Base-by-base conservation (phyloP, 1,284 basidiomycete species). In the Trichosporon coremiiforme region DNA sequence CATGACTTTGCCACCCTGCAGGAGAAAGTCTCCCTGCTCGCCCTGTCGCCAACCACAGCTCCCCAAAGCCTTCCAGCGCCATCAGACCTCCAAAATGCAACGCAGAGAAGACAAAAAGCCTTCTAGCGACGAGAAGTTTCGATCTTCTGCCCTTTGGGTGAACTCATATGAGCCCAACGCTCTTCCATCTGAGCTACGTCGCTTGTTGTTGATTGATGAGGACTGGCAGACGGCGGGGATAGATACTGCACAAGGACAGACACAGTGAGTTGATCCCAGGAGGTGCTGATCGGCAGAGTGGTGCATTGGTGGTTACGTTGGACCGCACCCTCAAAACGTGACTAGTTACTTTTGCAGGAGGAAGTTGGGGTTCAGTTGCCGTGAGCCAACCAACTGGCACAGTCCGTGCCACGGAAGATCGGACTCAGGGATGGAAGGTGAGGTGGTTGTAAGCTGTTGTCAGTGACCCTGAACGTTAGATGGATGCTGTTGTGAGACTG, bases 111-210 rank as follows among this genome's bases (percentile, higher is more conserved):
- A n/a, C 25, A 60, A 60, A 60, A 60, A 33, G 33, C 13, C 6
- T 33, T 13, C 15, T 60, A 60, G 57, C 57, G 57, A 60, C 57
- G 57, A 60, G 57, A 60, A 60, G 57, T 60, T 60, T 60, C 57
- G 57, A 60, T 60, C 57, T 60, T 60, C 57, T 60, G 57, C 57
- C 57, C 57, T 33, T 60, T 60, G 57, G 57, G 57, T 60, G 57
- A 60, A 60, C 57, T 60, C 29, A 13, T 60, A 60, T 60, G 57
- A 60, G 57, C 57, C 57, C 57, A 60, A 60, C 57, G 57, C 57
- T 60, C 57, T 60, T 60, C 57, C 57, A 60, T 60, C 57, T 60
- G 57, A 60, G 57, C 57, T 60, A 60, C 57, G 57, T 60, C 57
- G 57, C 57, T 60, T 31, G 25, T 33, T n/a, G n/a, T n/a, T n/a